Conservation (phyloP, 2,329 filamentous ascomycete species). For the Talaromyces funiculosus region DNA sequence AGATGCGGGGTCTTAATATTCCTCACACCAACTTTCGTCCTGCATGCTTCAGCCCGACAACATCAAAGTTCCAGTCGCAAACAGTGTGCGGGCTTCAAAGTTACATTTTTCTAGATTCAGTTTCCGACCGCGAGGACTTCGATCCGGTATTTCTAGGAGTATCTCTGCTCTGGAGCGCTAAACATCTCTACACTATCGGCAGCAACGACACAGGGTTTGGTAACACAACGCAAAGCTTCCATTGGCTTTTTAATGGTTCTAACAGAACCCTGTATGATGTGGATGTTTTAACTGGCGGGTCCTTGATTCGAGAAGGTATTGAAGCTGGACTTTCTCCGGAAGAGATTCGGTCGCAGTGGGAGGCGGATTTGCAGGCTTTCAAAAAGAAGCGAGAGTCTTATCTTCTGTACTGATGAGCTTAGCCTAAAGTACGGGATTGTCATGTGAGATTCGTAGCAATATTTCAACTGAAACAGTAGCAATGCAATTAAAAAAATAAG, state of each 20-base stretch:
- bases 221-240: constrained; percentile 12
- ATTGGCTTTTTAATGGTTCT: constrained; percentile 11
- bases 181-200: constrained; percentile 2
- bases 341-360: constrained; percentile 10
- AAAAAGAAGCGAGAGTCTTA: neutral
- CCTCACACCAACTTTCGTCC: constrained; percentile 6
- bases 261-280: constrained; percentile 3
- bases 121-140: constrained; percentile 1
- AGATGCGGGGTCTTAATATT: constrained; percentile 5
- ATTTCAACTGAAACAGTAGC: no score
- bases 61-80: constrained; percentile 8
- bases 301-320: constrained; percentile 6
- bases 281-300: constrained; percentile 9
- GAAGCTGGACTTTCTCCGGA: constrained; percentile 8
- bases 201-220: constrained; percentile 7
- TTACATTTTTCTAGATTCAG: constrained; percentile 3
- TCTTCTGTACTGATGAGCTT: constrained; percentile 1
- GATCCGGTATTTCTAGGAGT: constrained; percentile 8
- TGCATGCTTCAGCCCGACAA: constrained; percentile 11
- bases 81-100: constrained; percentile 9
- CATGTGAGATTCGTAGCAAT: no score
- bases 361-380: neutral
- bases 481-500: no score
- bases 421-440: neutral
- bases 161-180: constrained; percentile 10